phyloP scores from a whole-genome alignment of 371 early-diverging fungal genomes.

The Spiromyces aspiralis region DNA sequence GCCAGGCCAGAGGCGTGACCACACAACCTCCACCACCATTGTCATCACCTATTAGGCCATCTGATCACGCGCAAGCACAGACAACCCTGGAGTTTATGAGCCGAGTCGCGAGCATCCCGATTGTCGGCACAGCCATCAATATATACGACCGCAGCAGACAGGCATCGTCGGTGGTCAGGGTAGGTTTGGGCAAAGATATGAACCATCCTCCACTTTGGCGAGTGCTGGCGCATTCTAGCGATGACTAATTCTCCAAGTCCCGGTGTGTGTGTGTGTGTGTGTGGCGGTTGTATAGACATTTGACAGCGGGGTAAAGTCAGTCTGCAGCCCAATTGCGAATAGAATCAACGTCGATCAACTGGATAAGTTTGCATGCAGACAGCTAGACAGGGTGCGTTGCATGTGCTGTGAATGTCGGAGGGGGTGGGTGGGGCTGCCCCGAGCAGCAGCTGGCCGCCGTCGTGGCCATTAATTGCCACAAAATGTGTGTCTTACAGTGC shows the following conservation, averaged over 20 bases:
- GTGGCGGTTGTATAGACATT: constrained; percentile 55
- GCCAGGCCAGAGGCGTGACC: no score
- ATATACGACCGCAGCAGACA: constrained; percentile 63
- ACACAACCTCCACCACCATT: no score
- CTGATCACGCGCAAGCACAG: not conserved
- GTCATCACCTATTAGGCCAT: not conserved
- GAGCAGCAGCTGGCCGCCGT: no score
- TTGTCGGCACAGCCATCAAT: constrained; percentile 57
- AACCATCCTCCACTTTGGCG: not conserved
- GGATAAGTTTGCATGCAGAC: constrained; percentile 57
- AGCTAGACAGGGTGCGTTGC: constrained; percentile 41
- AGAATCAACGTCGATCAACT: constrained; percentile 45
- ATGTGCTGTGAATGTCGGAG: not conserved
- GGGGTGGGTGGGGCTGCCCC: no score
- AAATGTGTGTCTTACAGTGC: not conserved
- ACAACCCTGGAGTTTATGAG: constrained; percentile 34
- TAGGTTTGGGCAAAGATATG: constrained; percentile 9
- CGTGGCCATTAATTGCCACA: not conserved
- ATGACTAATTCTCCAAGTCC: not conserved
- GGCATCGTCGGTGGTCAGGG: constrained; percentile 49
- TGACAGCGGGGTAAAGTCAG: constrained; percentile 50
- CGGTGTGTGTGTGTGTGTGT: constrained; percentile 1
- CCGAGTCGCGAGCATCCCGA: constrained; percentile 56
- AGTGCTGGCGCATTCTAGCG: no score
- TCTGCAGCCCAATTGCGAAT: constrained; percentile 44